Evolutionary conservation across 2,329 filamentous ascomycete species (phyloP), one percentile per base, ranked within the genome.

Genomic region (Septoria linicola): DNA sequence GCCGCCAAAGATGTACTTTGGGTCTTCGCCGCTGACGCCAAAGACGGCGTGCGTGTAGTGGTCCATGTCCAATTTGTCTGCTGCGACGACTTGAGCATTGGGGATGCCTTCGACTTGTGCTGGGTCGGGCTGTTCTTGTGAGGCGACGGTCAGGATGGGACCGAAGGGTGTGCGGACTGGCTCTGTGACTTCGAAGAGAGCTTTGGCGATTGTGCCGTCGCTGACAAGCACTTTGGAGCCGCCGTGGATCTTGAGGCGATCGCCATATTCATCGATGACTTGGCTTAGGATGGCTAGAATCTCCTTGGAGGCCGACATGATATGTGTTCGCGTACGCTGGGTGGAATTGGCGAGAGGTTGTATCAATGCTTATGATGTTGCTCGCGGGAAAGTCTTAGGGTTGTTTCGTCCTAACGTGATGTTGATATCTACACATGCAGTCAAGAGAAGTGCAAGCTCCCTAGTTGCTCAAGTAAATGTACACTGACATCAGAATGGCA

Each of bases 31-130:
- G 3, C 51, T 40, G 8, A 64, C 54, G 6, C 59, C 58, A 16
- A 63, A 62, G 14, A 64, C 43, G 1, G 62, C 62, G 36, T 64
- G 62, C 2, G 58, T 61, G 51, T 60, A 64, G 34, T 54, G 41
- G 20, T 64, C 62, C 62, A 64, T 64, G 11, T 47, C 30, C 6
- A 64, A 37, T 6, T 51, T 45, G 10, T 59, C 57, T 1, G 57
- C 46, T 1, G 54, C 40, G 17, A 57, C 53, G 7, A 55, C 37
- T 17, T 41, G 45, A 11, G 56, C 41, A 25, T 63, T 59, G 11
- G 56, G 53, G 5, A 59, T 49, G 6, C 41, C 48, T 23, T 45
- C 21, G 14, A 53, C 44, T 27, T 40, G 25, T 14, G 49, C 37
- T 14, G 44, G 23, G 17, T 61, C 49, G 4, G 44, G 40, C 20